Percentiles rank a stretch among this genome's conserved stretches.
Evolutionary conservation across 495 filamentous ascomycete species (phyloP).

Genomic region (Cryomyces antarcticus): DNA sequence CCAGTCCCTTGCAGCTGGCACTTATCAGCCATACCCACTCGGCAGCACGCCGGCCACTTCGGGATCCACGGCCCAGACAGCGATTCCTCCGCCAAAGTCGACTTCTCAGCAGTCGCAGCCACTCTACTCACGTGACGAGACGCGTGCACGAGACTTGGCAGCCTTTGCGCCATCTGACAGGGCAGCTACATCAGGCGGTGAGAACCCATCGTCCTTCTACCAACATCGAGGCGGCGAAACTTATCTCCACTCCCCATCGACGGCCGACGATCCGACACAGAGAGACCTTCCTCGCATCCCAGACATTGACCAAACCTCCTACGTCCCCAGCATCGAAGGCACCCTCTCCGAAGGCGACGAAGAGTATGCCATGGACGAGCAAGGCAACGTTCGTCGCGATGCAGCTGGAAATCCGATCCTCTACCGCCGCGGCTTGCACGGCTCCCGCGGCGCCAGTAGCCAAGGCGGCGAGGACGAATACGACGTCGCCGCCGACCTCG

Average conservation of each 20-base stretch:
- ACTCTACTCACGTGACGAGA: neutral
- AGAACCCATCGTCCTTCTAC: constrained; percentile 4
- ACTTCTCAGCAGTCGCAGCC: neutral
- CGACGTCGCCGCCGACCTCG: constrained; percentile 27
- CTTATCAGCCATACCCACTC: constrained; percentile 5
- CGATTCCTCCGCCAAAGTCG: neutral
- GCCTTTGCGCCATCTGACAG: neutral
- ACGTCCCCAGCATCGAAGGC: constrained; percentile 28
- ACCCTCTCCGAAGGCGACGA: constrained; percentile 31
- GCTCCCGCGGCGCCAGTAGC: constrained; percentile 2
- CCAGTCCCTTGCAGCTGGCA: constrained; percentile 5
- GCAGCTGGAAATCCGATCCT: neutral
- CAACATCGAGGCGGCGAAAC: constrained; percentile 9
- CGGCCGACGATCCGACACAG: constrained; percentile 3
- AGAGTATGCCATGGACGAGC: constrained; percentile 29
- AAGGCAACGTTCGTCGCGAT: constrained; percentile 13
- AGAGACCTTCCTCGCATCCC: constrained; percentile 13
- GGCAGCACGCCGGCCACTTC: constrained; percentile 1
- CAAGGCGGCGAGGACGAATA: constrained; percentile 34
- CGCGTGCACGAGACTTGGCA: neutral
- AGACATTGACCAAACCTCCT: constrained; percentile 26
- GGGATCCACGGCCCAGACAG: constrained; percentile 3
- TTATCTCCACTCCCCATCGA: constrained; percentile 7
- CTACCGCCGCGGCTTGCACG: constrained; percentile 17
- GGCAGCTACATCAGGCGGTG: neutral